These are phyloP conservation scores for Pestalotiopsis sp. DNA, from an alignment of 2,329 filamentous ascomycete species.

Conservation along the genomic window DNA sequence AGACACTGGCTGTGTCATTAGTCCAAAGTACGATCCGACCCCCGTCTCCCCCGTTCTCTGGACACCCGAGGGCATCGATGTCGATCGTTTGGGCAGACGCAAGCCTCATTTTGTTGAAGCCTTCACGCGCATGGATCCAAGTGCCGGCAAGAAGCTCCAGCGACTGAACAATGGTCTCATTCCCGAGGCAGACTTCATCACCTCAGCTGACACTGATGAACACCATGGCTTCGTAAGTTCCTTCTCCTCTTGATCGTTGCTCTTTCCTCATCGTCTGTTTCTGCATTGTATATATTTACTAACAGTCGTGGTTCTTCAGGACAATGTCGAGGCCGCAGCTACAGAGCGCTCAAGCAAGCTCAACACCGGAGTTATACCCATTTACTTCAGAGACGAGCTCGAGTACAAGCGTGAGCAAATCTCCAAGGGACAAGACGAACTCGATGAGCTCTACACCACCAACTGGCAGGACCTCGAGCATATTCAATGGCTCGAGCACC, in stretches of 20 bases:
- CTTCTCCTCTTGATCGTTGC: no score
- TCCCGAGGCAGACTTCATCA: neutral
- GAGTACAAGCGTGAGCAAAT: no score
- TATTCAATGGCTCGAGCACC: neutral
- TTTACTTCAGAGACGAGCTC: no score
- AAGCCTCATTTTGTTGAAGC: constrained; percentile 22
- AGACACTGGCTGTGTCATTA: constrained; percentile 24
- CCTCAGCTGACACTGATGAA: constrained; percentile 16
- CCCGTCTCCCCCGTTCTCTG: constrained; percentile 26
- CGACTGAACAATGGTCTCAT: constrained; percentile 12
- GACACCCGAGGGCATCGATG: constrained; percentile 23
- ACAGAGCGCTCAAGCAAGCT: no score
- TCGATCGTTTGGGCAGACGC: constrained; percentile 12
- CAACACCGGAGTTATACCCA: no score
- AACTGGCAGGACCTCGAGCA: neutral
- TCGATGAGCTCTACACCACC: neutral
- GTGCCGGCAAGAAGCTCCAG: constrained; percentile 24
- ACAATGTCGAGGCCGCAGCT: no score
- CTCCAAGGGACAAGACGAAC: neutral
- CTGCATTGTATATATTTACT: no score
- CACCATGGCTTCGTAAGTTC: no score
- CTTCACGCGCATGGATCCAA: constrained; percentile 35
- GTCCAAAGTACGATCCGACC: constrained; percentile 27
- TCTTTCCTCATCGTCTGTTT: no score
- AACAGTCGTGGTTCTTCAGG: no score